Percentiles rank a stretch among this genome's conserved stretches.
These are phyloP conservation scores for Lachancea sp. DNA, from an alignment of 805 yeast species.

Conservation along the genomic window DNA sequence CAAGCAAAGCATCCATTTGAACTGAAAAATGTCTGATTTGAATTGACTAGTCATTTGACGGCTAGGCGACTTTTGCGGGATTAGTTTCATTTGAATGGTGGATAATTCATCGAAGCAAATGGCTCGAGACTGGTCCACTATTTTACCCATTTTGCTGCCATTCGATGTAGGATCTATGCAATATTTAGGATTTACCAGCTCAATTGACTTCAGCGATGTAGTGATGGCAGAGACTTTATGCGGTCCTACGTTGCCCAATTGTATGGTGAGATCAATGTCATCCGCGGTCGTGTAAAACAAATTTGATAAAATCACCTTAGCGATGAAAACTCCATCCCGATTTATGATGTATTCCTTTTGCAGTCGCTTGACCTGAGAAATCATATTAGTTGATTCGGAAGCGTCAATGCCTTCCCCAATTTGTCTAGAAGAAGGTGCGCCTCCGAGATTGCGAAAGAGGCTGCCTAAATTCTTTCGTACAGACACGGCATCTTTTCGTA, in stretches of 20 bases:
- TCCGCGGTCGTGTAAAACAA: constrained; percentile 42
- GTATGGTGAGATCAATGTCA: constrained; percentile 36
- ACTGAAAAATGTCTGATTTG: constrained; percentile 35
- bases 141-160: constrained; percentile 12
- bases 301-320: constrained; percentile 36
- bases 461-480: constrained; percentile 3
- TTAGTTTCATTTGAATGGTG: constrained; percentile 25
- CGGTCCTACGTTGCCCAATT: constrained; percentile 23
- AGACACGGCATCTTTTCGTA: constrained; percentile 3
- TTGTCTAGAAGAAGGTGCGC: neutral
- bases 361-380: constrained; percentile 22
- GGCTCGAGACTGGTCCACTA: constrained; percentile 29
- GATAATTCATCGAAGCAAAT: constrained; percentile 27
- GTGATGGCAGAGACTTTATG: constrained; percentile 37
- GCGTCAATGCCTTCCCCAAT: neutral
- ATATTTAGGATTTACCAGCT: constrained; percentile 31
- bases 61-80: constrained; percentile 32
- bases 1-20: constrained; percentile 34
- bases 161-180: constrained; percentile 13
- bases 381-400: neutral
- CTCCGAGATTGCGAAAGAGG: neutral
- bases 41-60: constrained; percentile 35
- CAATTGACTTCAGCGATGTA: constrained; percentile 32
- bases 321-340: constrained; percentile 37
- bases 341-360: constrained; percentile 38